These are phyloP conservation scores for Penicillium sp. DNA, from an alignment of 2,329 filamentous ascomycete genomes.

Conservation along the genomic window DNA sequence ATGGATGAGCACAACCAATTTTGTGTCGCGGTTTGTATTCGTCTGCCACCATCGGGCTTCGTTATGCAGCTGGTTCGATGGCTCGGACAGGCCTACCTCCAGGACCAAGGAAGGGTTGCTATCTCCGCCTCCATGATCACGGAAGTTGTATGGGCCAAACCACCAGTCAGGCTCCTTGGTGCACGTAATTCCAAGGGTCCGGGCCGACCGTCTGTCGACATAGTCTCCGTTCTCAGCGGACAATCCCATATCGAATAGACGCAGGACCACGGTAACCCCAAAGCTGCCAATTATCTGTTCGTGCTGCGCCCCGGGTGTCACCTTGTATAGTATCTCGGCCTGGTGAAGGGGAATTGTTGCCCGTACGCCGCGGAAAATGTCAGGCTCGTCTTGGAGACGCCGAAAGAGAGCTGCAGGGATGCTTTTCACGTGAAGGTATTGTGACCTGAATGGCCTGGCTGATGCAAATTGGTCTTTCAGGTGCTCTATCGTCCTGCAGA, in stretches of 20 bases:
- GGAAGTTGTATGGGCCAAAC: too few relatives aligned
- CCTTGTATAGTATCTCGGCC: background rate
- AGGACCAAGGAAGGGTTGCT: background rate
- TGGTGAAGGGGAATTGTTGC: background rate
- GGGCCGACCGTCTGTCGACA: too few relatives aligned
- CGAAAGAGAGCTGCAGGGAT: background rate
- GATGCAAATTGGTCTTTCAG: background rate
- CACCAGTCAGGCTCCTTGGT: too few relatives aligned
- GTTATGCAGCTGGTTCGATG: background rate
- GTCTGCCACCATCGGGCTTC: background rate
- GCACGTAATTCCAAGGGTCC: too few relatives aligned
- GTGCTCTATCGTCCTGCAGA: background rate
- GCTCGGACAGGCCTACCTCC: background rate
- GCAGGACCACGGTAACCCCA: background rate
- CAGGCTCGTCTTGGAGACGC: background rate
- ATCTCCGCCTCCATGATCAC: too few relatives aligned
- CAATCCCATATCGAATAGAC: background rate
- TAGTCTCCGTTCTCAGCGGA: too few relatives aligned
- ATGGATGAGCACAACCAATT: background rate
- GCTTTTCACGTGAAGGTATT: background rate
- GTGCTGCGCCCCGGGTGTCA: background rate
- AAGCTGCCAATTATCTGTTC: background rate
- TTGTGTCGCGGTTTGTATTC: background rate
- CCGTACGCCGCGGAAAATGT: background rate
- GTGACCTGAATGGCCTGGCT: background rate